Evolutionary conservation across 179 eudicot species (phyloP).

Genomic region (Beta lomatogona): DNA sequence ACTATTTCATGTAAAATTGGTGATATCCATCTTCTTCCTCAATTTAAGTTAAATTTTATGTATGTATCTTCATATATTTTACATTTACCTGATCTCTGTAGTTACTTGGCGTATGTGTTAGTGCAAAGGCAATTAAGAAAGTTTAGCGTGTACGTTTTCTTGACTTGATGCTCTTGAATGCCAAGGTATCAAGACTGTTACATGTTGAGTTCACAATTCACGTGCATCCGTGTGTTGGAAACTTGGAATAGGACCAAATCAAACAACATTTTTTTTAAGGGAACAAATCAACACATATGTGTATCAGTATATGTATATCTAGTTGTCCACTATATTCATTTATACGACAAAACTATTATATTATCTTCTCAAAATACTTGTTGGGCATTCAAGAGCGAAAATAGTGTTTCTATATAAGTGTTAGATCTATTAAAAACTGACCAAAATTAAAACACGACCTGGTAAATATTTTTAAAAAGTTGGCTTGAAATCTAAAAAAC

Average conservation of each 20-base stretch:
- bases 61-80: neutral
- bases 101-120: conserved; percentile 9
- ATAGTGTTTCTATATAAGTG: no score
- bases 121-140: neutral
- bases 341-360: no score
- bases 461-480: no score
- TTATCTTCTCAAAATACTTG: no score
- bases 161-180: conserved; percentile 9
- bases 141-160: conserved; percentile 18
- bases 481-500: no score
- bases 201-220: conserved; percentile 5
- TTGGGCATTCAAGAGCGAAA: no score
- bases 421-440: no score
- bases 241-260: neutral
- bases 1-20: no score
- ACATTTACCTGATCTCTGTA: neutral
- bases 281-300: no score
- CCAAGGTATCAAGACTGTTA: conserved; percentile 5
- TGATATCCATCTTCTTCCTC: neutral
- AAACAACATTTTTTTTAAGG: neutral
- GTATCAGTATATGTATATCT: neutral
- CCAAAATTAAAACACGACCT: no score
- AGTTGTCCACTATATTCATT: neutral
- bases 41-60: neutral
- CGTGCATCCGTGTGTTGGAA: neutral